These are phyloP conservation scores for Dictyostelium capitatum DNA, from an alignment of 78 protist genomes.

Conservation along the genomic window DNA sequence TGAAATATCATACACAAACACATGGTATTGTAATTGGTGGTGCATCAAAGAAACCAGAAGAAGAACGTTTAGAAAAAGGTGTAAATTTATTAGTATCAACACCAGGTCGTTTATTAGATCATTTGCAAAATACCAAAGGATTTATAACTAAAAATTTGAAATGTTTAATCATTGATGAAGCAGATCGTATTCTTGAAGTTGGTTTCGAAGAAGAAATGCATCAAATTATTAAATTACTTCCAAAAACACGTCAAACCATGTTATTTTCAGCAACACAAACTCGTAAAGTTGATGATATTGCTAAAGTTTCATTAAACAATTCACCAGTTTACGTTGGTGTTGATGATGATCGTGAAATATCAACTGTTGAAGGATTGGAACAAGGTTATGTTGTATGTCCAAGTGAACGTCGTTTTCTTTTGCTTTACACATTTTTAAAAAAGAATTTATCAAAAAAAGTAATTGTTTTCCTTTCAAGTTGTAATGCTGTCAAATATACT, in stretches of 20 bases:
- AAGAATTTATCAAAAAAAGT: constrained; percentile 94
- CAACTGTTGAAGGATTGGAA: constrained; percentile 92
- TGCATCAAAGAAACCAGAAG: constrained; percentile 93
- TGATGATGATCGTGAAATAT: constrained; percentile 80
- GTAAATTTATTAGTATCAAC: constrained; percentile 97
- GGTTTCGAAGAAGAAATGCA: constrained; percentile 98
- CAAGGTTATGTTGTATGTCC: constrained; percentile 98
- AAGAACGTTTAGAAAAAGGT: constrained; percentile 94
- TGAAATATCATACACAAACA: constrained; percentile 92
- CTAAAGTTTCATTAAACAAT: constrained; percentile 89
- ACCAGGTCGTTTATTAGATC: constrained; percentile 99
- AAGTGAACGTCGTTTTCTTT: constrained; percentile 93
- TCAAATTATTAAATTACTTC: constrained; percentile 95
- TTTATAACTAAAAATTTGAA: constrained; percentile 93
- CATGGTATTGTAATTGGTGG: constrained; percentile 98
- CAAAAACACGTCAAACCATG: constrained; percentile 96
- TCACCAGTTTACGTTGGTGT: constrained; percentile 94
- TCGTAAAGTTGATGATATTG: constrained; percentile 94
- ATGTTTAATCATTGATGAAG: constrained; percentile 98
- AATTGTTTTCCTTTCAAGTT: constrained; percentile 93
- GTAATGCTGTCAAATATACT: constrained; percentile 96
- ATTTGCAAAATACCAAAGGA: constrained; percentile 93
- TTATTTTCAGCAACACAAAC: constrained; percentile 99
- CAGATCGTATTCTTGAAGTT: constrained; percentile 97
- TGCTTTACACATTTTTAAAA: constrained; percentile 98